Conservation (phyloP, 768 basidiomycete species). For the Lyophyllum shimeji region DNA sequence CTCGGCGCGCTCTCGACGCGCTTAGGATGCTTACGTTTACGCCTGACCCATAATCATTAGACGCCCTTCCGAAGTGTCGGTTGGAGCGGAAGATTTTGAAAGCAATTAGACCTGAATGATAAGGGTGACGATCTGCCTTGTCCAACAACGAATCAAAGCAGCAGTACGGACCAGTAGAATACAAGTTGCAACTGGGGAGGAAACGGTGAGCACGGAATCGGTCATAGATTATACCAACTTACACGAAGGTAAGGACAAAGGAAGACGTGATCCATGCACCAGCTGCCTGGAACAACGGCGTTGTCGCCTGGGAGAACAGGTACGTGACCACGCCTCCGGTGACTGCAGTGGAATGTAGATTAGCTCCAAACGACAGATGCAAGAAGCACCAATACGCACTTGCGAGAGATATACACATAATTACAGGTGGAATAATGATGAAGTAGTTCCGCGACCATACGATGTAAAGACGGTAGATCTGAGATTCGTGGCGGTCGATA, state of each 20-base stretch:
- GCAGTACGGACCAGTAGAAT: slow-evolving; percentile 14
- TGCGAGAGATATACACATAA: slow-evolving; percentile 8
- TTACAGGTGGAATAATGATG: slow-evolving; percentile 8
- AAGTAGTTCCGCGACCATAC: slow-evolving; percentile 11
- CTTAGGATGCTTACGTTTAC: slow-evolving; percentile 4
- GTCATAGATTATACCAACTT: not conserved
- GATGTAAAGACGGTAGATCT: slow-evolving; percentile 16
- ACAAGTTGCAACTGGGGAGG: slow-evolving; percentile 19
- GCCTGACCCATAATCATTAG: slow-evolving; percentile 4
- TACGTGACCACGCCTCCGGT: slow-evolving; percentile 18
- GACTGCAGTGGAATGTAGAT: not conserved
- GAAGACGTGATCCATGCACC: slow-evolving; percentile 21
- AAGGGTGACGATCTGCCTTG: not conserved
- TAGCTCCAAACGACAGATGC: not conserved
- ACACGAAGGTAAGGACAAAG: slow-evolving; percentile 22
- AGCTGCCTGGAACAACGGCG: slow-evolving; percentile 21
- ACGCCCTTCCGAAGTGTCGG: slow-evolving; percentile 2
- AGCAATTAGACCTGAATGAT: slow-evolving; percentile 17
- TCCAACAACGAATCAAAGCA: not conserved
- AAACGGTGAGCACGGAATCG: not conserved
- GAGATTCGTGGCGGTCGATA: no score
- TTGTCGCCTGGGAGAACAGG: slow-evolving; percentile 17
- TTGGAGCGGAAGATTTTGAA: slow-evolving; percentile 18
- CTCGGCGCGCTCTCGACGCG: not conserved
- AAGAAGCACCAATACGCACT: not conserved